Percentiles rank a stretch among this genome's conserved stretches.
Conservation (phyloP, 2,329 filamentous ascomycete species). For the Talaromyces amestolkiae region DNA sequence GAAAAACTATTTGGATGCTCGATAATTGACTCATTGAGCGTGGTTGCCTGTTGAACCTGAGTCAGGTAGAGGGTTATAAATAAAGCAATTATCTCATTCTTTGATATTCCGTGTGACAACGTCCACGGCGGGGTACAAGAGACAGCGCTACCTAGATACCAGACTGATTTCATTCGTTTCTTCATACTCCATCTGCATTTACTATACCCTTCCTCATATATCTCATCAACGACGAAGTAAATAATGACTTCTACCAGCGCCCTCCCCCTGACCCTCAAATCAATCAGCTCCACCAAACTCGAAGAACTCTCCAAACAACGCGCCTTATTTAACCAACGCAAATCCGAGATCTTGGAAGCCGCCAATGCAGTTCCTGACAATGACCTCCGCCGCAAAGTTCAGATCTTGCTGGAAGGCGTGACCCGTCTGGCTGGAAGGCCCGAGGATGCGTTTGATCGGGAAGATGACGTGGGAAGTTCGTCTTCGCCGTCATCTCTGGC, state of each 20-base stretch:
- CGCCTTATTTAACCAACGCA: slow-evolving; percentile 49
- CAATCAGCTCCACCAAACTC: slow-evolving; percentile 58
- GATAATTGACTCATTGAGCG: neutral
- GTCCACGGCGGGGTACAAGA: neutral
- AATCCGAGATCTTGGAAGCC: slow-evolving; percentile 41
- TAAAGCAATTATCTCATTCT: neutral
- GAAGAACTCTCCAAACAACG: slow-evolving; percentile 56
- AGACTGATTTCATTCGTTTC: neutral
- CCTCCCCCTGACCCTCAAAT: slow-evolving; percentile 54
- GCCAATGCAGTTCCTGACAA: slow-evolving; percentile 28
- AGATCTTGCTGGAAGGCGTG: slow-evolving; percentile 37
- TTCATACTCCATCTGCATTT: neutral
- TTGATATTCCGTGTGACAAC: neutral
- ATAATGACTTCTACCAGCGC: slow-evolving; percentile 35
- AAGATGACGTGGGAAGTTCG: slow-evolving; percentile 26
- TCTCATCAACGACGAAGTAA: neutral
- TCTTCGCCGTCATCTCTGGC: neutral
- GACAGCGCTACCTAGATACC: neutral
- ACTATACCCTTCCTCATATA: neutral
- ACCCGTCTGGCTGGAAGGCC: slow-evolving; percentile 39
- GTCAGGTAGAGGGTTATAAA: neutral
- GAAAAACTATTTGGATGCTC: neutral
- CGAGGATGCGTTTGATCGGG: slow-evolving; percentile 33
- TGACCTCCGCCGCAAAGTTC: slow-evolving; percentile 31
- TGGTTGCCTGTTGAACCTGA: neutral